Conservation (phyloP, 2,329 filamentous ascomycete genomes). For the Aspergillus caelatus region DNA sequence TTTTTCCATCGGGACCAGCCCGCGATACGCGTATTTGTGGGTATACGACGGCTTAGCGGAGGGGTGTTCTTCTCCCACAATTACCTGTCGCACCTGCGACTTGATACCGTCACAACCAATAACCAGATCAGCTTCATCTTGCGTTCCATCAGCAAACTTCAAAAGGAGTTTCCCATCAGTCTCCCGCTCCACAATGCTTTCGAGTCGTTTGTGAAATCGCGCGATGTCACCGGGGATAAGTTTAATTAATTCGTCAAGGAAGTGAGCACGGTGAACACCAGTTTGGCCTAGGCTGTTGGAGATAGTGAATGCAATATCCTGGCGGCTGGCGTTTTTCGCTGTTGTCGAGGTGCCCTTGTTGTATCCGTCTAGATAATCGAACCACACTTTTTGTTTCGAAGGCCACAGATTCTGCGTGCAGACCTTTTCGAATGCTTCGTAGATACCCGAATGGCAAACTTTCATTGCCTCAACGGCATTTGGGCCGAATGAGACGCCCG, state of each 20-base stretch:
- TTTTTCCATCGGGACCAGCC: slow-evolving; percentile 53
- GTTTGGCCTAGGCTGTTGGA: slow-evolving; percentile 25
- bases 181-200: slow-evolving; percentile 16
- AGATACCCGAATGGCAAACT: slow-evolving; percentile 28
- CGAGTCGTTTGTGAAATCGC: slow-evolving; percentile 31
- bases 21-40: slow-evolving; percentile 57
- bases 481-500: slow-evolving; percentile 42
- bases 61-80: slow-evolving; percentile 47
- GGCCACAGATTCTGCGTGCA: slow-evolving; percentile 39
- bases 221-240: slow-evolving; percentile 30
- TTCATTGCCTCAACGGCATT: slow-evolving; percentile 35
- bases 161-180: slow-evolving; percentile 36
- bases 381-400: slow-evolving; percentile 29
- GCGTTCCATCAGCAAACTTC: slow-evolving; percentile 48
- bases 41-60: slow-evolving; percentile 52
- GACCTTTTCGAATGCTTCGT: slow-evolving; percentile 36
- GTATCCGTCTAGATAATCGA: slow-evolving; percentile 27
- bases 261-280: slow-evolving; percentile 35
- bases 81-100: slow-evolving; percentile 48
- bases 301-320: slow-evolving; percentile 28
- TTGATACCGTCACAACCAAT: slow-evolving; percentile 55
- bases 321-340: slow-evolving; percentile 13
- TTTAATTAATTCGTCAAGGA: slow-evolving; percentile 40
- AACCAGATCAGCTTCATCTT: slow-evolving; percentile 45
- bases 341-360: slow-evolving; percentile 8